Base-by-base conservation (phyloP, 257 asterid genomes). In the Striga asiatica region DNA sequence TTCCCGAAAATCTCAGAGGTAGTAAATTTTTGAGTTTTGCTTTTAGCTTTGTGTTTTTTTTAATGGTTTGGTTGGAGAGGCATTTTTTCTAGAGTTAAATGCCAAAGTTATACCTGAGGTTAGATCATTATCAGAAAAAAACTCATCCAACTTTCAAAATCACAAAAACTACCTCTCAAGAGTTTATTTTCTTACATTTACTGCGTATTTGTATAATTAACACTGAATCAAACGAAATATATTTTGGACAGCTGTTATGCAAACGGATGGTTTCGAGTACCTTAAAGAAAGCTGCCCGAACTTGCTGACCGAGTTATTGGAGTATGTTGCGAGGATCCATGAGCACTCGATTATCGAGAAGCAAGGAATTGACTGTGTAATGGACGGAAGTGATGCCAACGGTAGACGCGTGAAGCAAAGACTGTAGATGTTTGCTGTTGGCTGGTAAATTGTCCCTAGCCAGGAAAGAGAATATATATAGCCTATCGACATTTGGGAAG, bases 351-450 rank as follows among this genome's bases (percentile, higher is more conserved):
- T 64, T 13, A 27, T 53, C 10, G 79, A 77, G 56, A 92, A 85
- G 81, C 93, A 71, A 62, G 77, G 79, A 41, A 66, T 43, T 5
- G 95, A 76, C 38, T 70, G 71, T 57, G 29, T 79, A 17, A 68
- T 79, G 11, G 97, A 88, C 2, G 95, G 94, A 18, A 67, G 80
- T 48, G 99, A 88, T 62, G 64, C 62, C 58, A 65, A 68, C 32
- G 89, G 99, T 8, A 76, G 99, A 52, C 95, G 99, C 6, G 99
- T 92, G 64, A 92, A 88, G 66, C 97, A 84, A 65, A 75, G 95
- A 62, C 65, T 77, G 45, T 65, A 55, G 52, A 22, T 32, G 50
- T 25, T 41, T 35, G 28, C 41, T 57, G 12, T 71, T 69, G 12
- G 38, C 31, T 42, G 29, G 45, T 41, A 12, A 56, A 7, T 4